A percentile compares a stretch with the other conserved stretches of the same genome.
phyloP scores from a whole-genome alignment of 2,329 filamentous ascomycete species.

The Aspergillus aculeatus region DNA sequence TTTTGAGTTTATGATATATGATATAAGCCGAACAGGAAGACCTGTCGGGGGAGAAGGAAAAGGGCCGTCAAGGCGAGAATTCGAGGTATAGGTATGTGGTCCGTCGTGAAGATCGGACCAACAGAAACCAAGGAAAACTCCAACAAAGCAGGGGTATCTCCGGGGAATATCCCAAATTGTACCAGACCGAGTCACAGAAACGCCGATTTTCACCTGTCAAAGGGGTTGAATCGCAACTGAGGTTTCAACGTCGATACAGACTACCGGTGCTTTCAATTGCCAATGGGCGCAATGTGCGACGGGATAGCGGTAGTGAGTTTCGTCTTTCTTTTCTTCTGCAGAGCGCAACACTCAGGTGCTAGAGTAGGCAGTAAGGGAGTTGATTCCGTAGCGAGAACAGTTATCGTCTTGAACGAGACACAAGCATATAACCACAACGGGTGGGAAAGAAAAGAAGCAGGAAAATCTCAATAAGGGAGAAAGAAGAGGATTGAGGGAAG shows the following conservation, averaged over 20 bases:
- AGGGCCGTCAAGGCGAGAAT: conserved; percentile 36
- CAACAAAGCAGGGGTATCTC: conserved; percentile 38
- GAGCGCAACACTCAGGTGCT: conserved; percentile 15
- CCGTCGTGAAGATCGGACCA: conserved; percentile 29
- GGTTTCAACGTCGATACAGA: conserved; percentile 10
- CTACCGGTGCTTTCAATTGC: conserved; percentile 11
- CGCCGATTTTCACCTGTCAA: conserved; percentile 24
- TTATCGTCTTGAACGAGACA: conserved; percentile 9
- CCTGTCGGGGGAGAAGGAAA: conserved; percentile 23
- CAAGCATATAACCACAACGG: conserved; percentile 18
- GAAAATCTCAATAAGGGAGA: conserved; percentile 20
- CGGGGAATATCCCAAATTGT: conserved; percentile 31
- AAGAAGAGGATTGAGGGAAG: conserved; percentile 22
- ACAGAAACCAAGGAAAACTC: conserved; percentile 27
- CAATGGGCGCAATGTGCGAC: conserved; percentile 7
- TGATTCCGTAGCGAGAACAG: conserved; percentile 19
- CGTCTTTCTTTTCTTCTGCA: not conserved
- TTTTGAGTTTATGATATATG: conserved; percentile 10
- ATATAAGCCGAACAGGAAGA: conserved; percentile 23
- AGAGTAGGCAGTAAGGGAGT: conserved; percentile 17
- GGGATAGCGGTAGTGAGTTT: not conserved
- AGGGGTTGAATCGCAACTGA: conserved; percentile 22
- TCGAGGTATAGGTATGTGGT: conserved; percentile 23
- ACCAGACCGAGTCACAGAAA: conserved; percentile 22
- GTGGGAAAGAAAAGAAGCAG: conserved; percentile 19